phyloP scores from a whole-genome alignment of 2,329 filamentous ascomycete species.

The Thelonectria discophora region DNA sequence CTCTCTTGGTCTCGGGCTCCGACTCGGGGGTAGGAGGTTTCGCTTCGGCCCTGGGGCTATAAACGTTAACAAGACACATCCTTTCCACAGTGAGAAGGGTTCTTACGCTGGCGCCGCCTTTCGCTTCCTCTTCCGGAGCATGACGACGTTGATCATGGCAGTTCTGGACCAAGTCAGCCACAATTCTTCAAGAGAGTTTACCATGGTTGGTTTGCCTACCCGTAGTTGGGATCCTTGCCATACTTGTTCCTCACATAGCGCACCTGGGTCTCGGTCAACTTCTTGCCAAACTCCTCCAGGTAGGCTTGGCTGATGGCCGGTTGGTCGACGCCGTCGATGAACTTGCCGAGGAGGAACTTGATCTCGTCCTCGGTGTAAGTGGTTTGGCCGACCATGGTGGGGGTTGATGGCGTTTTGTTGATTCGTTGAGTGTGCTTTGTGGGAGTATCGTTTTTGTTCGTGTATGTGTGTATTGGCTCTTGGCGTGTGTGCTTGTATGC shows the following conservation, averaged over 20 bases:
- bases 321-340: conserved; percentile 41
- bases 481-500: not conserved
- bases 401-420: too few relatives aligned
- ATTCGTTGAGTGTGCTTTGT: too few relatives aligned
- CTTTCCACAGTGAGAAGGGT: not conserved
- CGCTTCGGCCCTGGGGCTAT: not conserved
- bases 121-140: conserved; percentile 9
- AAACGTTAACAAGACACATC: not conserved
- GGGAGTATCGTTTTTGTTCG: too few relatives aligned
- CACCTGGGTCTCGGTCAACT: conserved; percentile 48
- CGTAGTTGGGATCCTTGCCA: conserved; percentile 50
- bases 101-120: conserved; percentile 16
- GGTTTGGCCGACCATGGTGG: conserved; percentile 46
- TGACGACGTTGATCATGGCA: conserved; percentile 23
- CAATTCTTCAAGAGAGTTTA: not conserved
- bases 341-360: conserved; percentile 45
- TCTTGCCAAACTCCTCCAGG: conserved; percentile 40
- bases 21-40: not conserved
- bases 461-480: too few relatives aligned
- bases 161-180: conserved; percentile 21
- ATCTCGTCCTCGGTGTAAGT: conserved; percentile 49
- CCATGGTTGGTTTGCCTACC: conserved; percentile 37
- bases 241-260: conserved; percentile 54
- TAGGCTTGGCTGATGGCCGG: conserved; percentile 43
- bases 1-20: not conserved